These are phyloP conservation scores for Cercospora brassicicola DNA, from an alignment of 2,329 filamentous ascomycete genomes.

Conservation along the genomic window DNA sequence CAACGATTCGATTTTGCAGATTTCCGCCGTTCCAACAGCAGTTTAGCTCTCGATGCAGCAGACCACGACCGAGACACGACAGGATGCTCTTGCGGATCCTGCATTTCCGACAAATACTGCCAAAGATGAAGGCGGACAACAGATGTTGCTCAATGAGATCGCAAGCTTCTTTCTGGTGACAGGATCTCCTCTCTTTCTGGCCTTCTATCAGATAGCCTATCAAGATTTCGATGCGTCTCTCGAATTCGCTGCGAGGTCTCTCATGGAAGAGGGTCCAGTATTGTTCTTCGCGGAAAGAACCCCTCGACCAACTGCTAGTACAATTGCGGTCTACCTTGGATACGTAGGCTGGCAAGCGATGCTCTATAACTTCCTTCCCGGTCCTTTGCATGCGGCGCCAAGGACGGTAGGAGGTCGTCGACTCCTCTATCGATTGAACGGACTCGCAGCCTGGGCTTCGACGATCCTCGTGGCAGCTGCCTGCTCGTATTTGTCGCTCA, in stretches of 20 bases:
- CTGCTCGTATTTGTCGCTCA: background rate
- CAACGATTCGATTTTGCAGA: background rate
- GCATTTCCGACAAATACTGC: background rate
- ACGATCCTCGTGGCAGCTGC: background rate
- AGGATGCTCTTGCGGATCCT: background rate
- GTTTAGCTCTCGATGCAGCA: background rate
- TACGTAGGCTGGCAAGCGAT: background rate
- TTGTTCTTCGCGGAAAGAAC: background rate
- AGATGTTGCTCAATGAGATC: background rate
- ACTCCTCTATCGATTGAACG: background rate
- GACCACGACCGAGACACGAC: background rate
- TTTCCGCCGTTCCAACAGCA: background rate
- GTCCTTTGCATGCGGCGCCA: background rate
- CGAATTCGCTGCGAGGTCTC: background rate
- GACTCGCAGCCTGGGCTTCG: background rate
- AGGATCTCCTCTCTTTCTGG: background rate
- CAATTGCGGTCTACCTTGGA: background rate
- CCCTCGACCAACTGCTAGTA: background rate
- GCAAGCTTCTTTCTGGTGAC: background rate
- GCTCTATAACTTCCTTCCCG: background rate
- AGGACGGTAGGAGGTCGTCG: background rate
- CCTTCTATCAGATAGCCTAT: background rate
- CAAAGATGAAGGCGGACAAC: background rate
- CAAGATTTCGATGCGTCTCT: background rate
- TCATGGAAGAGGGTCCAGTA: background rate